Percentiles rank a stretch among this genome's conserved stretches.
phyloP scores from a whole-genome alignment of 768 basidiomycete genomes.

The Udeniomyces megalosporus region DNA sequence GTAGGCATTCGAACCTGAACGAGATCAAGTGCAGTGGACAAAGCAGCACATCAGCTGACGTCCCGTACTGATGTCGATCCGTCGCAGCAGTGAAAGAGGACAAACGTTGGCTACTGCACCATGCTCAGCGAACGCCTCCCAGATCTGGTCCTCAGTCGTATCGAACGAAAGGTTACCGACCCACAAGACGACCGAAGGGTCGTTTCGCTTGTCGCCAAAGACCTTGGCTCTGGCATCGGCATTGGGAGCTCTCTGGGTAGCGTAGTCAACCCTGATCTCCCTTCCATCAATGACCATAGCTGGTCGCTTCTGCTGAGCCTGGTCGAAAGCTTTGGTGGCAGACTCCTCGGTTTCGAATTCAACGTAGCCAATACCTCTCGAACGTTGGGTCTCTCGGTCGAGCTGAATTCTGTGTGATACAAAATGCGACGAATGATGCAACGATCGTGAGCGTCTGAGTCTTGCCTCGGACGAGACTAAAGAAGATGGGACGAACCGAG shows the following conservation, averaged over 20 bases:
- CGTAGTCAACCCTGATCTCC: constrained; percentile 66
- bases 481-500: too few species aligned
- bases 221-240: constrained; percentile 12
- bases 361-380: constrained; percentile 43
- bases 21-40: too few species aligned
- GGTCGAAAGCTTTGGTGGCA: constrained; percentile 7
- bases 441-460: too few species aligned
- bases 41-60: too few species aligned
- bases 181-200: constrained; percentile 58
- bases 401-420: constrained; percentile 58
- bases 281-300: constrained; percentile 57
- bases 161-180: constrained; percentile 72
- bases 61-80: too few species aligned
- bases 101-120: constrained; percentile 50
- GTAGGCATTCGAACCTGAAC: constrained; percentile 79
- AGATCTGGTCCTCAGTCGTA: constrained; percentile 64
- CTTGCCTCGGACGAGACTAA: too few species aligned
- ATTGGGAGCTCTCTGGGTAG: constrained; percentile 37
- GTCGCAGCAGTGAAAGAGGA: too few species aligned
- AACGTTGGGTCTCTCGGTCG: constrained; percentile 32
- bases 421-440: too few species aligned
- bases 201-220: constrained; percentile 23
- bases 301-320: constrained; percentile 28
- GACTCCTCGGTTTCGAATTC: constrained; percentile 68
- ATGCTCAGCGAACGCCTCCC: constrained; percentile 78